These are phyloP conservation scores for Daldinia childiae DNA, from an alignment of 495 filamentous ascomycete genomes.

Conservation along the genomic window DNA sequence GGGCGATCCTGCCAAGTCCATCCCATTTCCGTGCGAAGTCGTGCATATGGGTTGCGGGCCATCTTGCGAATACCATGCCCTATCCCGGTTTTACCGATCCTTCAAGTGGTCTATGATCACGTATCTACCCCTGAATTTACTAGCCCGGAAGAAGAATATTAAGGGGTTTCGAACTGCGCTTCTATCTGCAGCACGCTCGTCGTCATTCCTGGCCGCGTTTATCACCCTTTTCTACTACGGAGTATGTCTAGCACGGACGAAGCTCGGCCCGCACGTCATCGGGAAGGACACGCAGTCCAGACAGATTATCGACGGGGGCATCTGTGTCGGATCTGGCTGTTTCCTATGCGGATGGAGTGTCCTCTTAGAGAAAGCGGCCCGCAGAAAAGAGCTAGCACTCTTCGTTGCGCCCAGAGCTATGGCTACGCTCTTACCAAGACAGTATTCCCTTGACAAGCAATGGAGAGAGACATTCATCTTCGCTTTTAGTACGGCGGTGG, in stretches of 20 bases:
- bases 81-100: slow-evolving; percentile 72
- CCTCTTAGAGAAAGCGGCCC: slow-evolving; percentile 72
- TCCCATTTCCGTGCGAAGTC: slow-evolving; percentile 87
- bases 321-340: slow-evolving; percentile 81
- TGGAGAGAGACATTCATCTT: slow-evolving; percentile 82
- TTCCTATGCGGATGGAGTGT: slow-evolving; percentile 87
- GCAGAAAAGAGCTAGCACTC: slow-evolving; percentile 80
- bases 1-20: slow-evolving; percentile 77
- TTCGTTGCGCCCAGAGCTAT: slow-evolving; percentile 88
- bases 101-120: slow-evolving; percentile 81
- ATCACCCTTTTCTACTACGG: slow-evolving; percentile 87
- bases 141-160: slow-evolving; percentile 62
- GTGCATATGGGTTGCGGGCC: slow-evolving; percentile 84
- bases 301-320: slow-evolving; percentile 64
- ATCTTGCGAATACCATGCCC: slow-evolving; percentile 81
- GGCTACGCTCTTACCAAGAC: slow-evolving; percentile 78
- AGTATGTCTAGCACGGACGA: slow-evolving; percentile 82
- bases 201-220: slow-evolving; percentile 84
- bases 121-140: slow-evolving; percentile 83
- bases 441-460: slow-evolving; percentile 72
- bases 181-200: slow-evolving; percentile 73
- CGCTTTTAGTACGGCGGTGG: slow-evolving; percentile 75
- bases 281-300: slow-evolving; percentile 54
- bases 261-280: slow-evolving; percentile 78
- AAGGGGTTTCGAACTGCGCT: slow-evolving; percentile 59